Conservation (phyloP, 176 grass and related monocot genomes). For the Triticum urartu region DNA sequence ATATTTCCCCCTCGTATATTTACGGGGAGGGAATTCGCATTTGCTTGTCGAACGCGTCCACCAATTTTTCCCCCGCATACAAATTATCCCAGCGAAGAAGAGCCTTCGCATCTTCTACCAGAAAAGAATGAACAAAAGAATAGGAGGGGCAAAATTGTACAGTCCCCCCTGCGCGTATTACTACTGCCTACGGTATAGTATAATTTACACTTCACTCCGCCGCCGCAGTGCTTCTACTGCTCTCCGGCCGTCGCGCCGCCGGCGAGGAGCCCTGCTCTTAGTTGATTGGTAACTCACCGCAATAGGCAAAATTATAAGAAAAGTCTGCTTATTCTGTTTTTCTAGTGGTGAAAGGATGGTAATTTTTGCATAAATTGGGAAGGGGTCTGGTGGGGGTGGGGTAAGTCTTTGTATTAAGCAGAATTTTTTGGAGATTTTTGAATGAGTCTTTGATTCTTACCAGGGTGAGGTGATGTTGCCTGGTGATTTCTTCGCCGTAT, state of each 20-base stretch:
- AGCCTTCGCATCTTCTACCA: conserved; percentile 28
- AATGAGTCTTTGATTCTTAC: too few relatives aligned
- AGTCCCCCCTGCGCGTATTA: background rate
- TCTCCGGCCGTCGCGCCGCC: background rate
- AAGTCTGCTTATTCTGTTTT: too few relatives aligned
- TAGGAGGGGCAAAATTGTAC: conserved; percentile 52
- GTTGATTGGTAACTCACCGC: too few relatives aligned
- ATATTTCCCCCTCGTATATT: conserved; percentile 24
- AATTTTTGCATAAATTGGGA: too few relatives aligned
- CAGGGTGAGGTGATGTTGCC: too few relatives aligned
- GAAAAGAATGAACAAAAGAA: conserved; percentile 57
- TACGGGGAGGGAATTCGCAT: conserved; percentile 32
- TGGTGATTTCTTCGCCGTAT: too few relatives aligned
- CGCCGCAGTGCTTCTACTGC: background rate
- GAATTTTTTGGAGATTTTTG: too few relatives aligned
- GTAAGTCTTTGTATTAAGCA: too few relatives aligned
- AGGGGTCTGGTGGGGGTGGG: too few relatives aligned
- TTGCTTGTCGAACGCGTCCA: conserved; percentile 39
- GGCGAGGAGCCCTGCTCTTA: background rate
- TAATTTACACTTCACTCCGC: conserved; percentile 43
- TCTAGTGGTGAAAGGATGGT: too few relatives aligned
- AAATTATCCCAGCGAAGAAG: conserved; percentile 42
- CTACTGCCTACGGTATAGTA: conserved; percentile 34
- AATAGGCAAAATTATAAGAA: too few relatives aligned
- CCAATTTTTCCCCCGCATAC: conserved; percentile 16